A percentile compares a stretch with the other conserved stretches of the same genome.
Conservation (phyloP, 2,329 filamentous ascomycete species). For the Diaporthe sp. region DNA sequence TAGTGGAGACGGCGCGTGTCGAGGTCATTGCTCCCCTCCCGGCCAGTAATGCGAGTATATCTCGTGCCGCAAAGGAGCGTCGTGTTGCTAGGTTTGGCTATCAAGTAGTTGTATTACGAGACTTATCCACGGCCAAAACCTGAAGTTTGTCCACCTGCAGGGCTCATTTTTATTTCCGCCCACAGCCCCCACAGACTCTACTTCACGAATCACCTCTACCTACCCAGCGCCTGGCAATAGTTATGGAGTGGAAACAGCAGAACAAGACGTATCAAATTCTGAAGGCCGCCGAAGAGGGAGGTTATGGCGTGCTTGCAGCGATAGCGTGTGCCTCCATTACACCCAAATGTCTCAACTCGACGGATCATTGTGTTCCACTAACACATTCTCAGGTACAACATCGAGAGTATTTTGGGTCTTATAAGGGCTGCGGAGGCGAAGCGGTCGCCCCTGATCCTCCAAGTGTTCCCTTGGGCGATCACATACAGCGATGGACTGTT, state of each 20-base stretch:
- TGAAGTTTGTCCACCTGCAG: not conserved
- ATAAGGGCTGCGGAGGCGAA: slow-evolving; percentile 65
- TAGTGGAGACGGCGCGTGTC: slow-evolving; percentile 23
- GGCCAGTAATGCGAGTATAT: not conserved
- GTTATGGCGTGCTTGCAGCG: slow-evolving; percentile 38
- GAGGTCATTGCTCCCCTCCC: not conserved
- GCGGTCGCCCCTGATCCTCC: slow-evolving; percentile 75
- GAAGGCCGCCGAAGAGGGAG: slow-evolving; percentile 37
- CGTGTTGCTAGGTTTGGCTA: not conserved
- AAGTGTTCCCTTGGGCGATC: slow-evolving; percentile 80
- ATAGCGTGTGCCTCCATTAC: slow-evolving; percentile 30
- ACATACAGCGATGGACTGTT: slow-evolving; percentile 69
- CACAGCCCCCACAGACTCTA: not conserved
- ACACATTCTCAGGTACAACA: slow-evolving; percentile 63
- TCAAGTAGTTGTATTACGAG: not conserved
- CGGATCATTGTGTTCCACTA: not conserved
- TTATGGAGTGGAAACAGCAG: slow-evolving; percentile 40
- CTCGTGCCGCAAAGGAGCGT: not conserved
- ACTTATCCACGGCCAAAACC: not conserved
- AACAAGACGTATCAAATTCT: slow-evolving; percentile 41
- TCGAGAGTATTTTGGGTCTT: slow-evolving; percentile 72
- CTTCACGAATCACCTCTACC: not conserved
- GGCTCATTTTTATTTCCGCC: not conserved
- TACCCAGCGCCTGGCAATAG: not conserved
- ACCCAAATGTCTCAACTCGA: not conserved